These are phyloP conservation scores for Russula griseocarnosa DNA, from an alignment of 768 basidiomycete genomes.

Conservation along the genomic window DNA sequence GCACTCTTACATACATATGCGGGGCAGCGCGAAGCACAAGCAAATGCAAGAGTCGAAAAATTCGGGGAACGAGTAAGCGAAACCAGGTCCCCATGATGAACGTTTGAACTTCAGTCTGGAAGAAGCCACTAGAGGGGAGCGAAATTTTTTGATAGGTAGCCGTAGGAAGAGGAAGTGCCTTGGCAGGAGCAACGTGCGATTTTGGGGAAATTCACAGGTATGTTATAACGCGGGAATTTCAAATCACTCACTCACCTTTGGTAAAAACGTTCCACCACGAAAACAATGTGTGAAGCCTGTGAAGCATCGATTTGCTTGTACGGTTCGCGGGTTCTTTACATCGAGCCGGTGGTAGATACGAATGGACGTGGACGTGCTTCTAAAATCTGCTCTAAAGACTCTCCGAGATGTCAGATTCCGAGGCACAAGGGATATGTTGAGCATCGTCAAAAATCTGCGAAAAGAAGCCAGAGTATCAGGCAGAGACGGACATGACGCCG, in stretches of 20 bases:
- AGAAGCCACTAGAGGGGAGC: not conserved
- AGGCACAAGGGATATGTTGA: slow-evolving; percentile 14
- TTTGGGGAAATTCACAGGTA: not conserved
- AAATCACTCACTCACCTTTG: not conserved
- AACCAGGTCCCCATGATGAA: too few relatives aligned
- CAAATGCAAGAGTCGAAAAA: not conserved
- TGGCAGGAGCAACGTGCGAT: not conserved
- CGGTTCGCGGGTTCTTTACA: not conserved
- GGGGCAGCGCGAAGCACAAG: slow-evolving; percentile 3
- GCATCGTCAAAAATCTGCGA: slow-evolving; percentile 11
- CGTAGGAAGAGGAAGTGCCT: not conserved
- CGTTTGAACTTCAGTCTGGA: not conserved
- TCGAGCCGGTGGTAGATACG: not conserved
- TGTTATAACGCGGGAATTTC: not conserved
- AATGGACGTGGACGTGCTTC: not conserved
- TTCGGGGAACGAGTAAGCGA: not conserved
- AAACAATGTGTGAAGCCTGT: not conserved
- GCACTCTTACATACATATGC: not conserved
- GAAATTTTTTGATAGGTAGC: not conserved
- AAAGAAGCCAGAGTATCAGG: not conserved
- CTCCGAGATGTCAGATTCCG: slow-evolving; percentile 6
- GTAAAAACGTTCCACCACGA: not conserved
- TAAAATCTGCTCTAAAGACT: not conserved
- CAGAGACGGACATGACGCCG: not conserved
- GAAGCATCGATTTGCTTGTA: not conserved